phyloP scores from a whole-genome alignment of 805 yeast species.

The Starmerella tilneyi region DNA sequence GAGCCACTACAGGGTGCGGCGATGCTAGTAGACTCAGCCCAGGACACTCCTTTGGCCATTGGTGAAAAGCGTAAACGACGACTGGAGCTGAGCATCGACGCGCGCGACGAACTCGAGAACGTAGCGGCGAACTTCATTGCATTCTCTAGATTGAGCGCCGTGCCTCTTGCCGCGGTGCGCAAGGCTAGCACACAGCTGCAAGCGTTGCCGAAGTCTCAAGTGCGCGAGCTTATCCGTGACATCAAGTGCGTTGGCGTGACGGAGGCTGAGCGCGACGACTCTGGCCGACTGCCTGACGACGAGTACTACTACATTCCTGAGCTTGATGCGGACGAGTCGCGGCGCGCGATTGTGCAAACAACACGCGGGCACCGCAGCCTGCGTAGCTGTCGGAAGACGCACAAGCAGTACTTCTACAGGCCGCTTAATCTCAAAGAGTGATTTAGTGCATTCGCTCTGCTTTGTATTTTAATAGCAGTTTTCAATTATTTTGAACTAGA shows the following conservation, averaged over 20 bases:
- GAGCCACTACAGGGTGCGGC: neutral
- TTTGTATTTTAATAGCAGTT: neutral
- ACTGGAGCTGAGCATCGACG: conserved; percentile 8
- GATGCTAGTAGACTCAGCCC: neutral
- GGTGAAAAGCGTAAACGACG: conserved; percentile 10
- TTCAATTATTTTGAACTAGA: too few species aligned
- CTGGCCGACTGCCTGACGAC: conserved; percentile 87
- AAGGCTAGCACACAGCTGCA: conserved; percentile 48
- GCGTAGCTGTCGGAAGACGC: conserved; percentile 84
- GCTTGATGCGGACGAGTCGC: conserved; percentile 58
- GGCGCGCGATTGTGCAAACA: conserved; percentile 61
- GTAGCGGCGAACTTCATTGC: conserved; percentile 77
- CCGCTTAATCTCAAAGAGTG: conserved; percentile 17
- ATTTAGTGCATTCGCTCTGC: neutral
- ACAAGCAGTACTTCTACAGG: conserved; percentile 74
- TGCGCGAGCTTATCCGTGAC: conserved; percentile 33
- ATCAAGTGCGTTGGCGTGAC: conserved; percentile 73
- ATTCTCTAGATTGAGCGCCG: conserved; percentile 75
- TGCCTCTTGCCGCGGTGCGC: conserved; percentile 65
- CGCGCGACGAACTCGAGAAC: conserved; percentile 38
- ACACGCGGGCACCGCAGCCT: conserved; percentile 71
- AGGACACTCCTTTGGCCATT: neutral
- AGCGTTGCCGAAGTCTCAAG: conserved; percentile 34
- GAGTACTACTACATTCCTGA: conserved; percentile 88
- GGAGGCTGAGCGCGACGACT: conserved; percentile 83